Evolutionary conservation across 1,139 yeast genomes (phyloP), one percentile per base, ranked within the genome.

Genomic region (Maudiozyma humilis): DNA sequence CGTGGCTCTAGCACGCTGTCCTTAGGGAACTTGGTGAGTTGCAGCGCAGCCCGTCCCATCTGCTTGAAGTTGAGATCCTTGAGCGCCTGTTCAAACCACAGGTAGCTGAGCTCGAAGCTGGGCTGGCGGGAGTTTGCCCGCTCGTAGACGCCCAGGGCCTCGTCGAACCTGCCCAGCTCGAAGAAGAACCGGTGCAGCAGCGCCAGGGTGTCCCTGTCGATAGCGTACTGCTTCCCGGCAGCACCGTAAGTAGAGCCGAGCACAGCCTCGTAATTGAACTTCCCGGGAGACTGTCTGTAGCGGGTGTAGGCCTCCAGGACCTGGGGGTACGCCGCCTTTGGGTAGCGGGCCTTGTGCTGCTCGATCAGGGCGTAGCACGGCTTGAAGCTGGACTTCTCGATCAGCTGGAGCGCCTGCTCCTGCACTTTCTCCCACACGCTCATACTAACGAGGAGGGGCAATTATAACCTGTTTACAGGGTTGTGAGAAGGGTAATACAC

Each of bases 41-140:
- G 59, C 32, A 56, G 50, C 34, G 55, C 44, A 2, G 63, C 52
- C 35, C 49, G 53, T 4, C 51, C 51, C 55, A 59, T 48, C 31
- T 54, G 54, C 23, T 51, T 50, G 37, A 41, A 59, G 42, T 59
- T 55, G n/a, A 45, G 39, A 45, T 53, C 59, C 4, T 47, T 47
- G 12, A 60, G 36, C 3, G 64, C 47, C 40, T 53, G 53, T 14
- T 45, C 47, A 48, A 59, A 61, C 60, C 62, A 59, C 32, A 48
- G 40, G 35, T 53, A 52, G 4, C 60, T 55, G 12, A 55, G 45
- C 27, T 57, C 57, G 33, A 50, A 51, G 25, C 52, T 51, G 27
- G 58, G 56, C 30, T 55, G 59, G 37, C 57, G 59, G 36, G 51
- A 46, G 46, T 55, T 54, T 6, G 62, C 61, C 12, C 38, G 44